Percentiles rank a stretch among this genome's conserved stretches.
Conservation (phyloP, 2,329 filamentous ascomycete genomes). For the Alternaria arbusti region DNA sequence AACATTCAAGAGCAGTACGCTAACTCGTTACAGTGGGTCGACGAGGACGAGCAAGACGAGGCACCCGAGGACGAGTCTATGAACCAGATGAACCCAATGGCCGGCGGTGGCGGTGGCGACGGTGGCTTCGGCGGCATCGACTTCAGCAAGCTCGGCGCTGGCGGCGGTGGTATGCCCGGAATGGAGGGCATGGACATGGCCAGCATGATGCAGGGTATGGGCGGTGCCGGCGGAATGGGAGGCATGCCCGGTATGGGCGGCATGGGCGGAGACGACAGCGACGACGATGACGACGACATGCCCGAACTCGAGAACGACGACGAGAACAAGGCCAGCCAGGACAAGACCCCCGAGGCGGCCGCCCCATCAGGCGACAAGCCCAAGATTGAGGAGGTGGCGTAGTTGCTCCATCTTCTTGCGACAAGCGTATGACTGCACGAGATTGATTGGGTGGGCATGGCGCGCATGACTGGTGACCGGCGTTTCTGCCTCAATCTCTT, state of each 20-base stretch:
- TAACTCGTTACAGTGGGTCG: slow-evolving; percentile 73
- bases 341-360: slow-evolving; percentile 32
- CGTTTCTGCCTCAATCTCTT: slow-evolving; percentile 12
- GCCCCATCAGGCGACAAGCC: slow-evolving; percentile 42
- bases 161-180: slow-evolving; percentile 54
- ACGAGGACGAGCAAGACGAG: slow-evolving; percentile 98
- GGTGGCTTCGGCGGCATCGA: slow-evolving; percentile 87
- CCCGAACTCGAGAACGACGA: slow-evolving; percentile 66
- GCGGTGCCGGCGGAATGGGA: slow-evolving; percentile 29
- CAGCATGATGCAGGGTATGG: slow-evolving; percentile 44
- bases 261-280: slow-evolving; percentile 49
- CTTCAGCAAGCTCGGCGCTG: slow-evolving; percentile 80
- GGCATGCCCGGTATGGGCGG: slow-evolving; percentile 31
- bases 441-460: slow-evolving; percentile 1
- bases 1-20: not conserved
- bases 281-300: slow-evolving; percentile 74
- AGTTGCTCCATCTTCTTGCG: slow-evolving; percentile 19
- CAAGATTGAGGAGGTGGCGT: slow-evolving; percentile 57
- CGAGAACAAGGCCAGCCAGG: slow-evolving; percentile 27
- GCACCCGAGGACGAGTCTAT: slow-evolving; percentile 74
- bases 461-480: slow-evolving; percentile 9
- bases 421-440: slow-evolving; percentile 17
- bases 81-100: slow-evolving; percentile 61
- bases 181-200: slow-evolving; percentile 40
- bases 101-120: slow-evolving; percentile 54